These are phyloP conservation scores for Metschnikowia orientalis DNA, from an alignment of 805 yeast species.

Conservation along the genomic window DNA sequence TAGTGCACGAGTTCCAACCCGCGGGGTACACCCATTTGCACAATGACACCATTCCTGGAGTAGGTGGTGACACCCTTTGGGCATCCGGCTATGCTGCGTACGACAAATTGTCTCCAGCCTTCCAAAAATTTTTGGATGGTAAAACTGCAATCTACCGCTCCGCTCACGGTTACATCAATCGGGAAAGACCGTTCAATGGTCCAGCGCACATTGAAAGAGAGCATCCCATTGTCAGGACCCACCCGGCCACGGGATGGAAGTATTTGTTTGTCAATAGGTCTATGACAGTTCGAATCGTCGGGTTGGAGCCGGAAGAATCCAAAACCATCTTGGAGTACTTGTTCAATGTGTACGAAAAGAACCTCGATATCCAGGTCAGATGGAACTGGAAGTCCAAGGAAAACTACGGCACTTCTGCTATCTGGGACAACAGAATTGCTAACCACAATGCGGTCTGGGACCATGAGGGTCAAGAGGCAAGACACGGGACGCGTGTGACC, in stretches of 20 bases:
- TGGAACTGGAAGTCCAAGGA: constrained; percentile 18
- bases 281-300: constrained; percentile 29
- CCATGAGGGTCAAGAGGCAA: constrained; percentile 39
- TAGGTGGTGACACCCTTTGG: constrained; percentile 59
- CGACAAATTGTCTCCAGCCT: constrained; percentile 50
- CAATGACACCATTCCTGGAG: constrained; percentile 45
- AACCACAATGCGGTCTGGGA: constrained; percentile 54
- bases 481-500: constrained; percentile 38
- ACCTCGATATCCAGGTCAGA: constrained; percentile 46
- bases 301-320: constrained; percentile 27
- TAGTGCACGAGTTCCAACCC: constrained; percentile 53
- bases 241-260: constrained; percentile 34
- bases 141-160: constrained; percentile 44
- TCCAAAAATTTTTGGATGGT: constrained; percentile 49
- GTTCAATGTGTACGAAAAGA: constrained; percentile 21
- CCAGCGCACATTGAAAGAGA: constrained; percentile 26
- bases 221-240: constrained; percentile 30
- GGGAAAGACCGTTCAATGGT: constrained; percentile 32
- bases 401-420: constrained; percentile 47
- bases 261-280: constrained; percentile 27
- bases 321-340: constrained; percentile 14
- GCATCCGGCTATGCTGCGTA: constrained; percentile 55
- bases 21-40: constrained; percentile 54
- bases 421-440: constrained; percentile 59
- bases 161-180: constrained; percentile 36